Percentiles rank a stretch among this genome's conserved stretches.
Conservation (phyloP, 1,284 basidiomycete genomes). For the Fistulina hepatica region DNA sequence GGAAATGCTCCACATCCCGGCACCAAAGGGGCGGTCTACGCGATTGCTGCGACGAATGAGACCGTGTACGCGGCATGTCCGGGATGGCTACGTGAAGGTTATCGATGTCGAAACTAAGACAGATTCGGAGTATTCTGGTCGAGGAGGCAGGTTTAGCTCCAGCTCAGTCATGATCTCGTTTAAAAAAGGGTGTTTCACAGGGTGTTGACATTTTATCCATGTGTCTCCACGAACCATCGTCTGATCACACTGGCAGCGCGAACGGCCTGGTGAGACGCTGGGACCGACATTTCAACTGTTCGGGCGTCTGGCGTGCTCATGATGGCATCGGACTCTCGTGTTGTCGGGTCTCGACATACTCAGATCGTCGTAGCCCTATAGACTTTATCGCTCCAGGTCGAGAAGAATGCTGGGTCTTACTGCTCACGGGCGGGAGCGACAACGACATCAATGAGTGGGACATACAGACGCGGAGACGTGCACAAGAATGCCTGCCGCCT, state of each 20-base stretch:
- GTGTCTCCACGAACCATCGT: conserved; percentile 53
- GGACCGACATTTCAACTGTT: conserved; percentile 76
- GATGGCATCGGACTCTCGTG: conserved; percentile 68
- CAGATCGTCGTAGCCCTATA: too few species aligned
- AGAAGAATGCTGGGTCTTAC: too few species aligned
- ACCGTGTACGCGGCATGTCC: conserved; percentile 88
- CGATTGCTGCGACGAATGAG: conserved; percentile 64
- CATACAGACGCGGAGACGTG: background rate
- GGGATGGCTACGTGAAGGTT: conserved; percentile 87
- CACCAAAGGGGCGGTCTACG: conserved; percentile 73
- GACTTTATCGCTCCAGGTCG: too few species aligned
- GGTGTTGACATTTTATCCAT: conserved; percentile 72
- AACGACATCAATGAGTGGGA: conserved; percentile 61
- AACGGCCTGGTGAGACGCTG: conserved; percentile 78
- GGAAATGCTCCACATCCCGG: too few species aligned
- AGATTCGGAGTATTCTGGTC: conserved; percentile 74
- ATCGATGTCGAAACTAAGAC: conserved; percentile 88
- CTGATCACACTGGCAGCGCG: conserved; percentile 76
- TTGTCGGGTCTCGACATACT: too few species aligned
- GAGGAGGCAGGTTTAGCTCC: conserved; percentile 46
- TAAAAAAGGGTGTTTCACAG: conserved; percentile 23
- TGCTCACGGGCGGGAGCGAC: conserved; percentile 82
- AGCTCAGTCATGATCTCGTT: background rate
- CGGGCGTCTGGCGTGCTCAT: conserved; percentile 73
- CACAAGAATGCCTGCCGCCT: conserved; percentile 8